phyloP scores from a whole-genome alignment of 441 rosid genomes.

The Jatropha multifida region DNA sequence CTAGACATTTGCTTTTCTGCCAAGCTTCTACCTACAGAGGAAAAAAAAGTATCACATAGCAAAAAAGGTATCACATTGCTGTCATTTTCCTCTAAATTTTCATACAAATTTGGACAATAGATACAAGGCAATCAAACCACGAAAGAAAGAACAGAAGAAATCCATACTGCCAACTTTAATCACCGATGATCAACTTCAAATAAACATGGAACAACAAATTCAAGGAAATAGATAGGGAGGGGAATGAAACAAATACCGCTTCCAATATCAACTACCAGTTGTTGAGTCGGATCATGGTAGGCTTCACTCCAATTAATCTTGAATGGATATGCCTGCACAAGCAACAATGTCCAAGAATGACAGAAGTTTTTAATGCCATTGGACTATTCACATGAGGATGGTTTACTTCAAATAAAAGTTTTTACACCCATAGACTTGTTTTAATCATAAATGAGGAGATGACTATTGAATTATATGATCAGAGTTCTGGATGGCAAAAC shows the following conservation, averaged over 20 bases:
- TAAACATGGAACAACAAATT: slow-evolving; percentile 8
- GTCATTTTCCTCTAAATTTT: slow-evolving; percentile 2
- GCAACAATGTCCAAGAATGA: slow-evolving; percentile 18
- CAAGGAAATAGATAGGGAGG: neutral
- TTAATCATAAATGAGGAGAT: neutral
- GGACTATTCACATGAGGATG: neutral
- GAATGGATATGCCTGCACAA: slow-evolving; percentile 64
- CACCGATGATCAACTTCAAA: neutral
- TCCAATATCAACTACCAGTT: slow-evolving; percentile 73
- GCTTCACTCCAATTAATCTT: slow-evolving; percentile 53
- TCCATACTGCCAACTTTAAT: neutral
- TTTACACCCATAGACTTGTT: neutral
- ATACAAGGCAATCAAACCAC: neutral
- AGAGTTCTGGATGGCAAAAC: neutral
- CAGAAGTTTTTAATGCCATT: neutral
- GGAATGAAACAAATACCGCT: slow-evolving; percentile 42
- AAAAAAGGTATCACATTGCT: neutral
- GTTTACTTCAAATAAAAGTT: neutral
- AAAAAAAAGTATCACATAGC: no score
- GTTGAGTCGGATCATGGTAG: slow-evolving; percentile 44
- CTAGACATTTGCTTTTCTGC: neutral
- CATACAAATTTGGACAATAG: neutral
- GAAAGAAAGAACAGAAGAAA: neutral
- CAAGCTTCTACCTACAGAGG: neutral
- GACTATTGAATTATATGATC: neutral